phyloP scores from a whole-genome alignment of 495 filamentous ascomycete species.

The Gamarada debralockiae region DNA sequence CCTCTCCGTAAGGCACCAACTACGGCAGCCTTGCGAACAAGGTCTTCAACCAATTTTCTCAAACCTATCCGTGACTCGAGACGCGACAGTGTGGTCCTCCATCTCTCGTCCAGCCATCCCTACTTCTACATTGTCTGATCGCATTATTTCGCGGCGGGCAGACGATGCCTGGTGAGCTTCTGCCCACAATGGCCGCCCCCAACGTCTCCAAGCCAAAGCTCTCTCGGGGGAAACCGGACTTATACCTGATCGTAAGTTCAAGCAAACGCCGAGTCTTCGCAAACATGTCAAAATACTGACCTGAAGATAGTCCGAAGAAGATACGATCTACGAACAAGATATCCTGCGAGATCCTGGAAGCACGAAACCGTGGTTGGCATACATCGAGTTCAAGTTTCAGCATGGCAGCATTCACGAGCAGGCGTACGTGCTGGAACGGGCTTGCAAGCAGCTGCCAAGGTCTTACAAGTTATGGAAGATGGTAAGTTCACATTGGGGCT shows the following conservation, averaged over 20 bases:
- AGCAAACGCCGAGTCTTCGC: not conserved
- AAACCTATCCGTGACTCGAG: conserved; percentile 19
- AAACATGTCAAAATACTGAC: conserved; percentile 16
- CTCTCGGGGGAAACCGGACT: conserved; percentile 45
- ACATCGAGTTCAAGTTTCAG: conserved; percentile 87
- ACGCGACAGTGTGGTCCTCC: conserved; percentile 14
- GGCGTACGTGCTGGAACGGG: conserved; percentile 92
- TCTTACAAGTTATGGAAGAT: conserved; percentile 99
- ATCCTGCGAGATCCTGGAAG: conserved; percentile 79
- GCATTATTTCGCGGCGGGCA: conserved; percentile 17
- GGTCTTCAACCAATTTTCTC: conserved; percentile 10
- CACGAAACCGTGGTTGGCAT: conserved; percentile 93
- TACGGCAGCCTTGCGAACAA: conserved; percentile 6
- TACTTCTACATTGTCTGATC: conserved; percentile 13
- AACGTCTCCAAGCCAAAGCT: conserved; percentile 23
- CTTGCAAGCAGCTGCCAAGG: conserved; percentile 81
- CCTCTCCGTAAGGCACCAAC: conserved; percentile 10
- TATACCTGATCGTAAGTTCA: conserved; percentile 72
- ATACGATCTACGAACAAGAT: conserved; percentile 95
- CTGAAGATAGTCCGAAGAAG: conserved; percentile 61
- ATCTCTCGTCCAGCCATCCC: conserved; percentile 3
- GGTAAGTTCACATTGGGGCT: conserved; percentile 41
- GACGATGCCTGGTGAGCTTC: conserved; percentile 28
- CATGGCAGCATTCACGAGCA: conserved; percentile 86
- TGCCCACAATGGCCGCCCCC: conserved; percentile 27